These are phyloP conservation scores for Sporothrix mexicana DNA, from an alignment of 2,329 filamentous ascomycete species.

Conservation along the genomic window DNA sequence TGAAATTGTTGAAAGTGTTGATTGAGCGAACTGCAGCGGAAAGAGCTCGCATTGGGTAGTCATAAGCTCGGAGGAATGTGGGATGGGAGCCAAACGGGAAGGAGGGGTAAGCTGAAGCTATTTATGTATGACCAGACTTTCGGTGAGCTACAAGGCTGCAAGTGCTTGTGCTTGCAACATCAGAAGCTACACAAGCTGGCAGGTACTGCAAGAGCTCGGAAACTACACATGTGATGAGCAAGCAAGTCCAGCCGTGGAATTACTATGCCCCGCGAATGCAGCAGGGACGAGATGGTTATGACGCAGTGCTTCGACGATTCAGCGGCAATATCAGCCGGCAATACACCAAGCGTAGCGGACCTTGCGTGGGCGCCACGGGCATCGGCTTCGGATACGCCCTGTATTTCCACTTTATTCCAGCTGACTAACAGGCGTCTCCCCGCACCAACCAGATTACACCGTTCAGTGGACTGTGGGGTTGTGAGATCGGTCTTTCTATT, in stretches of 20 bases:
- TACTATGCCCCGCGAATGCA: constrained; percentile 17
- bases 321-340: not conserved
- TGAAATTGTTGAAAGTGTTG: not conserved
- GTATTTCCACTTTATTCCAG: constrained; percentile 9
- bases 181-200: not conserved
- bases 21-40: not conserved
- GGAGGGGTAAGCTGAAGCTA: constrained; percentile 5
- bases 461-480: not conserved
- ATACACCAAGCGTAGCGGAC: not conserved
- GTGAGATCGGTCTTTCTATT: not conserved
- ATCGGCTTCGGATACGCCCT: not conserved
- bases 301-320: not conserved
- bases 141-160: not conserved
- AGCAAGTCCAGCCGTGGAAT: not conserved
- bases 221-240: not conserved
- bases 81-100: not conserved
- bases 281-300: not conserved
- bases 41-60: constrained; percentile 1
- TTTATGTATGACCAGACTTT: not conserved
- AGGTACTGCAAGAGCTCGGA: not conserved
- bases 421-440: not conserved
- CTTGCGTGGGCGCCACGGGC: not conserved
- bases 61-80: not conserved
- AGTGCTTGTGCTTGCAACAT: no score
- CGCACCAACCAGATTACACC: constrained; percentile 24